Base-by-base conservation (phyloP, 176 grass and related monocot species). In the Zea luxurians region DNA sequence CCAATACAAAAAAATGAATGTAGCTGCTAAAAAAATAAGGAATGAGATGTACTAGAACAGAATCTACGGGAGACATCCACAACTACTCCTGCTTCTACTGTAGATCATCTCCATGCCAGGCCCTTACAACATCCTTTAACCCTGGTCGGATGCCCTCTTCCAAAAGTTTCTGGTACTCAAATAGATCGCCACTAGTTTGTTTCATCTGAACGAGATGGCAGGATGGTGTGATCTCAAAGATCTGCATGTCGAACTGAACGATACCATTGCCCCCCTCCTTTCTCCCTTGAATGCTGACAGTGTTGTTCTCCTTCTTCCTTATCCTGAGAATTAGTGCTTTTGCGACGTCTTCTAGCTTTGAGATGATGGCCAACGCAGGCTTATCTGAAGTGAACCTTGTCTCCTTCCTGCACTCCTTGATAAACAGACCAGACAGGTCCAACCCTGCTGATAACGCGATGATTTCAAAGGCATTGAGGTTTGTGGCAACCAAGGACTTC, bases 401-500 rank as follows among this genome's bases (percentile, higher is more conserved):
- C 66, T 91, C 90, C 61, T 88, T 93, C 58, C 43, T 97, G 62
- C 62, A 48, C 3, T 79, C 84, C 54, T 76, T 78, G 21, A 86
- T 71, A 82, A 97, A 93, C 4, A 97, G 74, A 21, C 86, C 86
- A 5, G 93, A 97, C 1, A 97, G 72, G 66, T 93, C 88, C 48
- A 97, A 91, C 40, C 88, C 90, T 11, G 61, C 57, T 21, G 93
- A 93, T 77, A 91, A 80, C 27, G 90, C 89, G 64, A 97, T 97
- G 48, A 97, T 93, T 68, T 91, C 88, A 10, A 97, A 97, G 44
- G 93, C 93, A 83, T 97, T 97, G 44, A 97, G 66, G 46, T 80
- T 91, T 18, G 78, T 74, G 7, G 87, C 71, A 2, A 16, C 6
- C 63, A 81, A 46, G 3, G 61, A 52, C 52, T 91, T 84, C 81